phyloP scores from a whole-genome alignment of 2,329 filamentous ascomycete species.

The Penicillium sp. region DNA sequence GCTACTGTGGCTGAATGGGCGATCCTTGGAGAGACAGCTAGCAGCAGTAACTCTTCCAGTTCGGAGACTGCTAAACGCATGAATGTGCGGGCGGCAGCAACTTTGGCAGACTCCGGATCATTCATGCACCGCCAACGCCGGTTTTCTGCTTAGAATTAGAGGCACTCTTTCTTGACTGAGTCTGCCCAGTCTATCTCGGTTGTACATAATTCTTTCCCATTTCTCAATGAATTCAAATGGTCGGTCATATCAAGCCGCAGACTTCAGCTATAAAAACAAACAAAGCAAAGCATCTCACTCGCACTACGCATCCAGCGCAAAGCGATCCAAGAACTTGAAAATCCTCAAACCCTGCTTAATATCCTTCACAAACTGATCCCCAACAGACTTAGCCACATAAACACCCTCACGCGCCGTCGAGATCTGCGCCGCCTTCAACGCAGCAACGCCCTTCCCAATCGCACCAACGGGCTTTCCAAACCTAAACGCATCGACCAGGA shows the following conservation, averaged over 20 bases:
- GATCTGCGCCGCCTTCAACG: slow-evolving; percentile 53
- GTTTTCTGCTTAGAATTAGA: slow-evolving; percentile 3
- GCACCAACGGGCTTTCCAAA: slow-evolving; percentile 73
- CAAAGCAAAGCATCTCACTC: background rate
- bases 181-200: slow-evolving; percentile 2
- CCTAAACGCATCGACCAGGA: slow-evolving; percentile 65
- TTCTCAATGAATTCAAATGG: background rate
- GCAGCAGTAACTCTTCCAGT: background rate
- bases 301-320: slow-evolving; percentile 56
- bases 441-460: slow-evolving; percentile 52
- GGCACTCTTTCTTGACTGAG: background rate
- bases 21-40: slow-evolving; percentile 38
- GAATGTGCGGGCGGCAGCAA: slow-evolving; percentile 14
- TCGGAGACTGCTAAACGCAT: slow-evolving; percentile 15
- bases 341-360: slow-evolving; percentile 64
- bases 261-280: background rate
- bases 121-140: slow-evolving; percentile 15
- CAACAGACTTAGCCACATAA: slow-evolving; percentile 33
- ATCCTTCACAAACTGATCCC: slow-evolving; percentile 46
- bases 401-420: slow-evolving; percentile 41
- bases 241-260: background rate
- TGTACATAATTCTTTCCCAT: background rate
- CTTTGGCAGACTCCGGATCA: slow-evolving; percentile 4
- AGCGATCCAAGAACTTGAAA: slow-evolving; percentile 70
- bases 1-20: slow-evolving; percentile 55